Percentiles rank a stretch among this genome's conserved stretches.
Conservation (phyloP, 139 green algal genomes). For the Chlamydomonas sp. region DNA sequence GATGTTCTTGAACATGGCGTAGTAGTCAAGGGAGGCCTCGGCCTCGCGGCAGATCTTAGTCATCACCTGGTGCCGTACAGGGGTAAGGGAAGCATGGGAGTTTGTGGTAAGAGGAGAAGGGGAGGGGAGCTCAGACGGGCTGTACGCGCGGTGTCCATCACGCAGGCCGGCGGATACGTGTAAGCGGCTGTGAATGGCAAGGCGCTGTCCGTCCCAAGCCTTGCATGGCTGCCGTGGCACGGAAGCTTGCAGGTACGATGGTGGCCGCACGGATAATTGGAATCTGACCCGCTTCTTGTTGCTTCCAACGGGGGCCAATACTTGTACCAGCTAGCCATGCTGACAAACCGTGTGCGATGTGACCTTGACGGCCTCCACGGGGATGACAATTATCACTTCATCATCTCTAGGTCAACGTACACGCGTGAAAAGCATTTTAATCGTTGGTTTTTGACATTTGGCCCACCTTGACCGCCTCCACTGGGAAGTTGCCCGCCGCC, state of each 20-base stretch:
- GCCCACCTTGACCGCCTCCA: constrained; percentile 84
- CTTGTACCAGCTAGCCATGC: too few species aligned
- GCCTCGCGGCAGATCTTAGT: constrained; percentile 93
- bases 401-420: too few species aligned
- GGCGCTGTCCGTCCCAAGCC: background rate
- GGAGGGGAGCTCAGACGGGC: too few species aligned
- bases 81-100: too few species aligned
- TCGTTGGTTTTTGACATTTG: background rate
- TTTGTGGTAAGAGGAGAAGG: background rate
- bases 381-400: too few species aligned
- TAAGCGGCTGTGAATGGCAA: background rate
- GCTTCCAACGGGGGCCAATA: too few species aligned
- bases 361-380: constrained; percentile 35
- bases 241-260: too few species aligned
- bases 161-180: background rate
- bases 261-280: too few species aligned
- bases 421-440: too few species aligned
- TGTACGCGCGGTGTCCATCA: background rate
- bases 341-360: too few species aligned
- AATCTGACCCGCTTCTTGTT: too few species aligned
- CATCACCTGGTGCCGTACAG: constrained; percentile 75
- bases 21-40: constrained; percentile 94
- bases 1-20: constrained; percentile 91
- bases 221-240: too few species aligned
- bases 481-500: constrained; percentile 90